Percentiles rank a stretch among this genome's conserved stretches.
Evolutionary conservation across 257 asterid species (phyloP).

Genomic region (Schizonepeta tenuifolia): DNA sequence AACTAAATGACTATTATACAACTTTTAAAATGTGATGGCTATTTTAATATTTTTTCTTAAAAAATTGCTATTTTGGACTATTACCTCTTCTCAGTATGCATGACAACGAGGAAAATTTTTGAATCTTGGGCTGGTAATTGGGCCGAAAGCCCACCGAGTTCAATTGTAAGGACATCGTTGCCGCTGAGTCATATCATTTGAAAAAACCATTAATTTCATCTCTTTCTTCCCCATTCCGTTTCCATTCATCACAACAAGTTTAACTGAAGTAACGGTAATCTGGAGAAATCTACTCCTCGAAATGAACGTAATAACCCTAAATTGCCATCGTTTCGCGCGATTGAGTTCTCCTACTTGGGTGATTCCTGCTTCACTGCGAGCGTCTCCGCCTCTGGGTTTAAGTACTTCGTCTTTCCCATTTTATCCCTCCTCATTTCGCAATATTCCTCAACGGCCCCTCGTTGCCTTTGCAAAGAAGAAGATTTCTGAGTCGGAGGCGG

Average conservation of each 20-base stretch:
- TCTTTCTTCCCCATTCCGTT: not conserved
- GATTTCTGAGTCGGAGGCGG: slow-evolving; percentile 45
- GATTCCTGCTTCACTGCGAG: slow-evolving; percentile 31
- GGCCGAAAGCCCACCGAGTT: not conserved
- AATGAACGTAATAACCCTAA: slow-evolving; percentile 41
- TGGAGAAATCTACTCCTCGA: slow-evolving; percentile 1
- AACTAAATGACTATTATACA: no score
- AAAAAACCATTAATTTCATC: not conserved
- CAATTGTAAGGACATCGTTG: not conserved
- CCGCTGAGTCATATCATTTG: not conserved
- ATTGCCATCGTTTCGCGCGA: slow-evolving; percentile 25
- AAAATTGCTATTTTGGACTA: no score
- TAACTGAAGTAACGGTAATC: slow-evolving; percentile 32
- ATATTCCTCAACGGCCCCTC: slow-evolving; percentile 29
- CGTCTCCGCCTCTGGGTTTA: slow-evolving; percentile 21
- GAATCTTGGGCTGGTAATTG: not conserved
- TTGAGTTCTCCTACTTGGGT: slow-evolving; percentile 4
- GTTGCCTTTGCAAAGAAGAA: slow-evolving; percentile 50
- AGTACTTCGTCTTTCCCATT: slow-evolving; percentile 35
- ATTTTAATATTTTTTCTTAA: no score
- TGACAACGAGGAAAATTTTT: no score
- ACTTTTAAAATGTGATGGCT: no score
- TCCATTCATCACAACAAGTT: not conserved
- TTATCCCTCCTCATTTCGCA: slow-evolving; percentile 28
- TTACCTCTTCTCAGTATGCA: no score